Conservation (phyloP, 1,284 basidiomycete species). For the Ceratobasidium sp. region DNA sequence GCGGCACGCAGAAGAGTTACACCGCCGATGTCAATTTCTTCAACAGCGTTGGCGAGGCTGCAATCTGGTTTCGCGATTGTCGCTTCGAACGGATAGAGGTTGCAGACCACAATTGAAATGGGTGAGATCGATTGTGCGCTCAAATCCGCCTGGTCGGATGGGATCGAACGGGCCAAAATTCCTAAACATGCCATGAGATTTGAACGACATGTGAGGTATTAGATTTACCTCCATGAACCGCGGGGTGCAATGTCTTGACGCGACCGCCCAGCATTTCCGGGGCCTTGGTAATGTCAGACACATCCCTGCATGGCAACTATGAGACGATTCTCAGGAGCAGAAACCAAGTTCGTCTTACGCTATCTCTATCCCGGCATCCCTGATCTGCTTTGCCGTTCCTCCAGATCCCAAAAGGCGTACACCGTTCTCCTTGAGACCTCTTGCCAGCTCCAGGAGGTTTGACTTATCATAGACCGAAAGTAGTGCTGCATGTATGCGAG, state of each 20-base stretch:
- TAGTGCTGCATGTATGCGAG: constrained; percentile 63
- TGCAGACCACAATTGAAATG: constrained; percentile 97
- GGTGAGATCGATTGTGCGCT: constrained; percentile 81
- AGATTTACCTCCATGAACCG: constrained; percentile 88
- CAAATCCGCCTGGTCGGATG: constrained; percentile 86
- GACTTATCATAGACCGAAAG: constrained; percentile 98
- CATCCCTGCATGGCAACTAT: constrained; percentile 69
- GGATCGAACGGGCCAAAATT: constrained; percentile 87
- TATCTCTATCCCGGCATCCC: constrained; percentile 91
- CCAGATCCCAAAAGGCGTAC: constrained; percentile 93
- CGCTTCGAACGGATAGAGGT: constrained; percentile 96
- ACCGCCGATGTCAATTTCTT: constrained; percentile 99
- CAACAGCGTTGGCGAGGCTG: constrained; percentile 90
- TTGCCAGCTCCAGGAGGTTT: constrained; percentile 87
- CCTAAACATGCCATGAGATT: constrained; percentile 55
- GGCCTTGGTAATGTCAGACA: constrained; percentile 96
- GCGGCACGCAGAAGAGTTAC: constrained; percentile 97
- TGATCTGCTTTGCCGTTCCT: constrained; percentile 96
- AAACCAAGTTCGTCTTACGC: constrained; percentile 63
- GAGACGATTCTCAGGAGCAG: not conserved
- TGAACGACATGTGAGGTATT: not conserved
- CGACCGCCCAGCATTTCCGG: constrained; percentile 99
- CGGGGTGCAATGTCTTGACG: constrained; percentile 99
- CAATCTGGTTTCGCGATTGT: constrained; percentile 90
- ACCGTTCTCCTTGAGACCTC: constrained; percentile 79